Base-by-base conservation (phyloP, 495 filamentous ascomycete species). In the Penicillium soppii region DNA sequence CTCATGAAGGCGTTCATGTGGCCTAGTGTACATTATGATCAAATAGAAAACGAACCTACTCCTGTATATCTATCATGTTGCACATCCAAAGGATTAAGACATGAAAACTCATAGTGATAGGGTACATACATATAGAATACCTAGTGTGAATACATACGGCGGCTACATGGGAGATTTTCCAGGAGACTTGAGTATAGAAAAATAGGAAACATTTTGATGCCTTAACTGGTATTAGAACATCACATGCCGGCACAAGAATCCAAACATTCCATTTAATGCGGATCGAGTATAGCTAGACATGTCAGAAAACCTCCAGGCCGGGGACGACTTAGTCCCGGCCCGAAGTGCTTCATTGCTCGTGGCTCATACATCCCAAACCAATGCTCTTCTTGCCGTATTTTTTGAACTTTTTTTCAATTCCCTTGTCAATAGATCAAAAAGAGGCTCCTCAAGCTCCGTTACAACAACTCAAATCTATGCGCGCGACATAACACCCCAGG, bases 401-500 rank as follows among this genome's bases (percentile, higher is more conserved):
- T 61, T 62, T 56, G 51, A 63, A 62, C 58, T 61, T 68, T 68
- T 68, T 61, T 62, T 68, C 63, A 63, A 53, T 59, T 61, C 59
- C 54, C 57, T 55, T 62, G 57, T 51, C 59, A 53, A 66, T 62
- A 65, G 59, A 59, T 59, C 58, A 65, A 63, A 65, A 65, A 63
- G 53, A 63, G 62, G 62, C 62, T 58, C 54, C 54, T 46, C 50
- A 50, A 53, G 50, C 44, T 62, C 50, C 50, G 56, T 54, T 47
- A 53, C 50, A 47, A 35, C 54, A 53, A 53, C 52, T 54, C 57
- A 47, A 47, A 73, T 72, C 53, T 76, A 78, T 67, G 76, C 76
- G 66, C 77, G 70, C 66, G 75, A 80, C 92, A 96, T 96, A 62
- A 98, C 92, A 74, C 95, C 94, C 94, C 94, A 99, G 58, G 91